Evolutionary conservation across 495 filamentous ascomycete genomes (phyloP).

Genomic region (Penicillium ucsense): DNA sequence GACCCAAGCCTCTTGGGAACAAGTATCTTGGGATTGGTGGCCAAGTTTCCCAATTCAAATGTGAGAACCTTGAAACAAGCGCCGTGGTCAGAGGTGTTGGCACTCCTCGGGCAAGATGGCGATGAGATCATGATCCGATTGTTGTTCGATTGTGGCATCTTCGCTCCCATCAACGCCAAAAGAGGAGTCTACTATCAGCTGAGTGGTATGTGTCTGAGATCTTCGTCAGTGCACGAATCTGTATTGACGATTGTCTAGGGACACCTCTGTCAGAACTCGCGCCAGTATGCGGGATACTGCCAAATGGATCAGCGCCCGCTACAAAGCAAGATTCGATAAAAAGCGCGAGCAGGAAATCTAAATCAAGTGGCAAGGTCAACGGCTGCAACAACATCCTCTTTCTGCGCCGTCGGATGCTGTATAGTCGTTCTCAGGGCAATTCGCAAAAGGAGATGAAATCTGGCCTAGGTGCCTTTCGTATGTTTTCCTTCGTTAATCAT

Average conservation of each 20-base stretch:
- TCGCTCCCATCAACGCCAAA: constrained; percentile 48
- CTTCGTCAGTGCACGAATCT: no score
- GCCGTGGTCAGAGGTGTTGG: constrained; percentile 64
- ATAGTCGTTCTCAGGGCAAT: constrained; percentile 63
- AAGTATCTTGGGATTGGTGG: constrained; percentile 44
- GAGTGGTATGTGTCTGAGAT: constrained; percentile 45
- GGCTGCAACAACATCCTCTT: constrained; percentile 59
- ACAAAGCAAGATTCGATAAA: not conserved
- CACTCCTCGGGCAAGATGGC: constrained; percentile 63
- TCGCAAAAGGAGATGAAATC: constrained; percentile 55
- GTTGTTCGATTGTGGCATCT: constrained; percentile 70
- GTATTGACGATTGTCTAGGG: constrained; percentile 23
- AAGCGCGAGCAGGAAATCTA: not conserved
- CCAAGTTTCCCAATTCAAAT: constrained; percentile 56
- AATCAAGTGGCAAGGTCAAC: not conserved
- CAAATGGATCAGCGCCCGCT: not conserved
- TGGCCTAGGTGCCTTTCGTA: constrained; percentile 76
- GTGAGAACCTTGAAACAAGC: constrained; percentile 56
- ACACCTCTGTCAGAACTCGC: constrained; percentile 37
- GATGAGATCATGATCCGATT: constrained; percentile 76
- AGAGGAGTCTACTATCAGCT: constrained; percentile 65
- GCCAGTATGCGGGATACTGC: constrained; percentile 7
- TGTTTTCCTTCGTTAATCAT: constrained; percentile 21
- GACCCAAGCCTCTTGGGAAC: constrained; percentile 23
- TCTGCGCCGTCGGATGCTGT: constrained; percentile 77